phyloP scores from a whole-genome alignment of 345 rosid species.

The Eucalyptus brandiana region DNA sequence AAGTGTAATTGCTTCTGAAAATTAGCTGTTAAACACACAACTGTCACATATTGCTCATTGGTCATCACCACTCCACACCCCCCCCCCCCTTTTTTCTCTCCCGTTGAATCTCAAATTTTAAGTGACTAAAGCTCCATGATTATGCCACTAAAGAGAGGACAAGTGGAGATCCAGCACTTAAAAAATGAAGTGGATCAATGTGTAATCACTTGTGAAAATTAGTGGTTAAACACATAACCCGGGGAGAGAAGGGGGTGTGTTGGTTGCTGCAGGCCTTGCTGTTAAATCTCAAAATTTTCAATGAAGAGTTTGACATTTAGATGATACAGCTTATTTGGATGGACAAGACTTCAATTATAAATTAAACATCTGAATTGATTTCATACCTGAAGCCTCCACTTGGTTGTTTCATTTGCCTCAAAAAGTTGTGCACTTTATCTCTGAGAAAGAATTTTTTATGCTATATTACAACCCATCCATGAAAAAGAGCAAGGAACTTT shows the following conservation, averaged over 20 bases:
- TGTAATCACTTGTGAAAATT: too few species aligned
- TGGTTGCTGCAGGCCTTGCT: not conserved
- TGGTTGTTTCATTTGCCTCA: slow-evolving; percentile 65
- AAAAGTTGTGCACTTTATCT: slow-evolving; percentile 36
- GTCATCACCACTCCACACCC: not conserved
- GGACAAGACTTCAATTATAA: not conserved
- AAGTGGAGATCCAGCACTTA: too few species aligned
- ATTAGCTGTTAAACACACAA: not conserved
- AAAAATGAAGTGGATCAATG: too few species aligned
- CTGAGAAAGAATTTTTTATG: slow-evolving; percentile 24
- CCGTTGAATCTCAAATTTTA: too few species aligned
- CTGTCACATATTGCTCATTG: not conserved
- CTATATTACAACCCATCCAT: not conserved
- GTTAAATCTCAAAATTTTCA: not conserved
- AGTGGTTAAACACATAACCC: not conserved
- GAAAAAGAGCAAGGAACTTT: not conserved
- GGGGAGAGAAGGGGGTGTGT: not conserved
- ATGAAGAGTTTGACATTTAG: not conserved
- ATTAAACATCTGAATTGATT: not conserved
- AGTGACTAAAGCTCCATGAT: too few species aligned
- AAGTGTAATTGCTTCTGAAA: not conserved
- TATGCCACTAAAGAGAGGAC: too few species aligned
- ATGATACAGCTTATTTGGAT: not conserved
- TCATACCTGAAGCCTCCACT: slow-evolving; percentile 81
- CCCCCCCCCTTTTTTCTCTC: not conserved